Evolutionary conservation across 2,329 filamentous ascomycete species (phyloP).

Genomic region (Polytolypa hystricis): DNA sequence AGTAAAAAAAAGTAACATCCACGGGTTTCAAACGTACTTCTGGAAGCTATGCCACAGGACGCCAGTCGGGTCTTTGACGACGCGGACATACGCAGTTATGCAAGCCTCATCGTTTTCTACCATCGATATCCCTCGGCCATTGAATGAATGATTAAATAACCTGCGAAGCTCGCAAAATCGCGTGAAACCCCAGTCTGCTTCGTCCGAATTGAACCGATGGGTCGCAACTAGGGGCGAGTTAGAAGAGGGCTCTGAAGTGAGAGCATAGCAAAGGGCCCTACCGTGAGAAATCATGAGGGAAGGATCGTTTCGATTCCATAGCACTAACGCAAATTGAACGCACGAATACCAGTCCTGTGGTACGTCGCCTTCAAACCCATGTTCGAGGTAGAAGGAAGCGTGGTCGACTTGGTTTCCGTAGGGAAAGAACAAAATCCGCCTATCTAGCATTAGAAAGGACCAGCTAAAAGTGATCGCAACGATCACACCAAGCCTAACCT

Average conservation of each 20-base stretch:
- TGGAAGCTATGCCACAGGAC: conserved; percentile 39
- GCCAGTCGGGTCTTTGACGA: conserved; percentile 39
- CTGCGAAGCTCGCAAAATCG: conserved; percentile 79
- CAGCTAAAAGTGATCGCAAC: neutral
- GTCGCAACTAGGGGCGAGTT: conserved; percentile 50
- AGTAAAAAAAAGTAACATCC: neutral
- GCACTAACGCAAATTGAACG: conserved; percentile 84
- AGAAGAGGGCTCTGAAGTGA: neutral
- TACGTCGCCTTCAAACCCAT: conserved; percentile 67
- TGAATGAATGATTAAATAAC: conserved; percentile 71
- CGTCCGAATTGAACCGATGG: conserved; percentile 90
- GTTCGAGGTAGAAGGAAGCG: conserved; percentile 91
- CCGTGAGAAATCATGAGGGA: conserved; percentile 65
- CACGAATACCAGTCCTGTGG: conserved; percentile 95
- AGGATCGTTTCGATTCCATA: conserved; percentile 93
- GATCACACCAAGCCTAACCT: conserved; percentile 23
- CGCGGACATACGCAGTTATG: conserved; percentile 37
- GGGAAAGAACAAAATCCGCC: conserved; percentile 91
- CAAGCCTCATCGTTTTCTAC: conserved; percentile 38
- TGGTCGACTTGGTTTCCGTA: conserved; percentile 90
- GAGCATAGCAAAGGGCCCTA: too few species aligned
- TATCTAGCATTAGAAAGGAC: conserved; percentile 29
- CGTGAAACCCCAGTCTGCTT: conserved; percentile 99
- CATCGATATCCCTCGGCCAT: conserved; percentile 50
- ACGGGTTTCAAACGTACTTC: conserved; percentile 26